Evolutionary conservation across 352 stramenopile species (phyloP), one percentile per base, ranked within the genome.

Genomic region (Phytophthora pini): DNA sequence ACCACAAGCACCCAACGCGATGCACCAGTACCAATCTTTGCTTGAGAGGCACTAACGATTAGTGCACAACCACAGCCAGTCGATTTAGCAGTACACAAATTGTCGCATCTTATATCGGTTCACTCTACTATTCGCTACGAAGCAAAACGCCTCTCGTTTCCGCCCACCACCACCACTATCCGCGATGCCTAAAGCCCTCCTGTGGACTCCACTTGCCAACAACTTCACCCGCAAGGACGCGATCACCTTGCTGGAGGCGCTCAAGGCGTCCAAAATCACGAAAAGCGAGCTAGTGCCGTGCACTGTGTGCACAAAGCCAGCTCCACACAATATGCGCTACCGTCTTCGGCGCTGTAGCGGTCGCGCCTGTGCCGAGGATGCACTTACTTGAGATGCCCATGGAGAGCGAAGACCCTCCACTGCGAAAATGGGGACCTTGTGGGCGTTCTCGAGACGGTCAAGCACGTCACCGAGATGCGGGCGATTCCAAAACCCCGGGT

Each of bases 261-360:
- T 56, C 1, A 56, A 56, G 32, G 5, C 49, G 17, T 56, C 34
- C 34, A 56, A 56, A 22, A 56, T 46, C 22, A 56, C 31, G 32
- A 56, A 56, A 12, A 56, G 34, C 32, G 49, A 56, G 49, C 32
- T 36, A 54, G 5, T 38, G 12, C 20, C n/a, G 20, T 55, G 48
- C 31, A 55, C 48, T 2, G 32, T 55, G 20, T 55, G 48, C 20
- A 17, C 6, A 3, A 12, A n/a, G 1, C 10, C 3, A 6, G 32
- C 15, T 24, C 26, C 44, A 9, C 46, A 54, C 46, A 56, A 46
- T 32, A 64, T 54, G 44, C 36, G 44, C 3, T 55, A 47, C n/a
- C 45, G 36, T 12, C 34, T 54, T 5, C 55, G 20, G 17, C 12
- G 32, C n/a, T 63, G 24, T 11, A 39, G 13, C 34, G 39, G 44